Base-by-base conservation (phyloP, 805 yeast genomes). In the Sugiyamaella smithiae region DNA sequence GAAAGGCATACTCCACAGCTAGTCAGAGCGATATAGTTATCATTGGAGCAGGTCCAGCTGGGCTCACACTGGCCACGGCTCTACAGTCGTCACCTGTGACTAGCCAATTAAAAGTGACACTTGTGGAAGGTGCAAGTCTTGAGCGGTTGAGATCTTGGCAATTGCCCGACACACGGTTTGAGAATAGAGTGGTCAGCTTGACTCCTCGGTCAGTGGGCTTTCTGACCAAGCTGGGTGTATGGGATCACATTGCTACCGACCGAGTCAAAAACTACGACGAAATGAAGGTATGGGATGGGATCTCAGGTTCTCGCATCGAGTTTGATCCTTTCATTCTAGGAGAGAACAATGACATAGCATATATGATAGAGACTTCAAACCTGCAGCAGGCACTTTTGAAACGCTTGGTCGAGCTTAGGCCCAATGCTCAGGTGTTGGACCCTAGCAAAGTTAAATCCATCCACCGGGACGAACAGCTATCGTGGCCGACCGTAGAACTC, bases 1-100 rank as follows among this genome's bases (percentile, higher is more conserved):
- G n/a, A n/a, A n/a, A n/a, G n/a, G n/a, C n/a, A n/a, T n/a, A n/a
- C n/a, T n/a, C n/a, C n/a, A n/a, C n/a, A n/a, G n/a, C n/a, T n/a
- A n/a, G n/a, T n/a, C n/a, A n/a, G n/a, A n/a, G n/a, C n/a, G 97
- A 91, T 66, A 78, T 93, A 17, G 82, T 88, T 5, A 85, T 93
- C 46, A 85, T 93, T 31, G 99, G 99, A 31, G 98, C 95, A 5
- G 99, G 99, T 0, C 97, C 98, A 1, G 98, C 98, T 0, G 99
- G 99, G 0, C 69, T 93, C 49, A 84, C 96, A 1, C 69, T 93
- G 31, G 82, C 93, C 4, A 77, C 96, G 0, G 95, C 95, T 0
- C 67, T 91, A 49, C 59, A 86, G 63, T 74, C 75, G 55, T 83
- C 89, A 1, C 80, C 84, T 2, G 64, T 73, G 17, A 77, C 96